Conservation (phyloP, 805 yeast genomes). For the Blastobotrys peoriensis region DNA sequence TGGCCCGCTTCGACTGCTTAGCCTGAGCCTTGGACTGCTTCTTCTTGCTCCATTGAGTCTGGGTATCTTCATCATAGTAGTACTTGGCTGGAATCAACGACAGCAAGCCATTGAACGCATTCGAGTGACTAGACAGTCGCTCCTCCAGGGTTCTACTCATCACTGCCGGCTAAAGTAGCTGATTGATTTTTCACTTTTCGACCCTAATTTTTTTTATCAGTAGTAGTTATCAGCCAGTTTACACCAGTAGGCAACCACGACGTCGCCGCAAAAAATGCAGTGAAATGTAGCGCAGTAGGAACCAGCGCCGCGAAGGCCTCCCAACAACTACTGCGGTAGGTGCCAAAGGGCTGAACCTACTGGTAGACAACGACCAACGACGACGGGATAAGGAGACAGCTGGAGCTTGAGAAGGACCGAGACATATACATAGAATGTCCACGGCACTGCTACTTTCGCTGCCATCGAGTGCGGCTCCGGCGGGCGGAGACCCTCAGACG, state of each 20-base stretch:
- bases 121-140: constrained; percentile 31
- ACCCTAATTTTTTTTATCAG: constrained; percentile 1
- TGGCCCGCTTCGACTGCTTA: constrained; percentile 55
- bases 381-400: no score
- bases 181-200: background rate
- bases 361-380: no score
- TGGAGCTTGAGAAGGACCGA: no score
- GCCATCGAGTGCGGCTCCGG: constrained; percentile 40
- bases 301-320: no score
- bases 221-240: background rate
- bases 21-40: constrained; percentile 64
- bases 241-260: background rate
- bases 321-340: no score
- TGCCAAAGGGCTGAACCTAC: no score
- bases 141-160: constrained; percentile 25
- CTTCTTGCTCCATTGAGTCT: constrained; percentile 85
- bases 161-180: background rate
- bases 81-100: constrained; percentile 92
- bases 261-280: background rate
- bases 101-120: constrained; percentile 75
- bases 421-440: no score
- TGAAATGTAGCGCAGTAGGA: no score
- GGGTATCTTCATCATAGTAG: constrained; percentile 85
- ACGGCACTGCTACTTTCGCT: constrained; percentile 41
- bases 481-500: constrained; percentile 34